Evolutionary conservation across 257 asterid genomes (phyloP), one percentile per base, ranked within the genome.

Genomic region (Thymus quinquecostatus): DNA sequence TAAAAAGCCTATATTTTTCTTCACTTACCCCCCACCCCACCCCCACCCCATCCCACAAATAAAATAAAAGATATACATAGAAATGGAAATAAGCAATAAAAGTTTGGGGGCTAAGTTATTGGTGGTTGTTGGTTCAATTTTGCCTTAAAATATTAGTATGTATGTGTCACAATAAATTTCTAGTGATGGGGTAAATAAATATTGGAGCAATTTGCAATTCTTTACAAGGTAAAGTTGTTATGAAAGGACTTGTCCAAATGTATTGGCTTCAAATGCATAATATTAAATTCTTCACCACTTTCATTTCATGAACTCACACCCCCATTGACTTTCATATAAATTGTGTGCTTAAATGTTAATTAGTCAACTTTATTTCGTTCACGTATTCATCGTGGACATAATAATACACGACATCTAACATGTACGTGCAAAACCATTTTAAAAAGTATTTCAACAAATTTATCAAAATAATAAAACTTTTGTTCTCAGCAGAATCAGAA

Each of bases 1-100:
- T n/a, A 50, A 32, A 56, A 45, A 68, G 53, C 59, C 70, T 58
- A 66, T 50, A 21, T 21, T 21, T 21, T 36, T 27, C 49, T 28
- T 47, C 54, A 75, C 38, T 13, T 10, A 5, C 58, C 47, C 11
- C 70, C 55, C 4, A 27, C 33, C 13, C 13, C 56, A 8, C 1
- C 36, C 36, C 34, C 34, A 2, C 14, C 64, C 9, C 10, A 4
- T 53, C 54, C 36, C 27, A 38, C n/a, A 43, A 43, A 43, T 41
- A 5, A 41, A 41, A 43, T 6, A 43, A 43, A 43, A 12, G 8
- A 29, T 27, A 21, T 1, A 71, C 44, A 36, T 1, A 28, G 0
- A 49, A 49, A 36, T 10, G 30, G 9, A 11, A 33, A 60, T 1
- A 36, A 11, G 45, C 32, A 69, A 33, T 14, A 9, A 14, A 36